These are phyloP conservation scores for Agastache rugosa DNA, from an alignment of 257 asterid species.

Conservation along the genomic window DNA sequence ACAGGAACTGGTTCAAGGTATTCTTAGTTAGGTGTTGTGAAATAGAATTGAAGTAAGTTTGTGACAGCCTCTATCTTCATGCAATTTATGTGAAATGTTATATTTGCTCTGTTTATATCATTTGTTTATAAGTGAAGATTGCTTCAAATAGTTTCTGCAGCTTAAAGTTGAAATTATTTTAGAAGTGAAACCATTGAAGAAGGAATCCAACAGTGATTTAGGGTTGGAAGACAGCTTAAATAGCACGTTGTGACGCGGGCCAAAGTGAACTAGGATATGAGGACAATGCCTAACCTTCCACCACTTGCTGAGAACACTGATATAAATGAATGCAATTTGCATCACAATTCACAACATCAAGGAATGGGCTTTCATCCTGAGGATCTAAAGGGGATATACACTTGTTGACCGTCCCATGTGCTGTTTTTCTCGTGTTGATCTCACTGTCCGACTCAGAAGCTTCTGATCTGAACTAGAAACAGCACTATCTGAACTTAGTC, in stretches of 20 bases:
- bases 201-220: slow-evolving; percentile 37
- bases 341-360: slow-evolving; percentile 45
- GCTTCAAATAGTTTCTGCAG: slow-evolving; percentile 1
- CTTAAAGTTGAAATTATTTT: too few relatives aligned
- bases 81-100: not conserved
- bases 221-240: slow-evolving; percentile 36
- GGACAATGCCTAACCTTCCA: slow-evolving; percentile 41
- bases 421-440: slow-evolving; percentile 41
- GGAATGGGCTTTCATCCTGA: slow-evolving; percentile 62
- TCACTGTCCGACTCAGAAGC: slow-evolving; percentile 38
- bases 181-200: slow-evolving; percentile 16
- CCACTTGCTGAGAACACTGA: slow-evolving; percentile 41
- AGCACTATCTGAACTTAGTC: slow-evolving; percentile 37
- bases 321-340: slow-evolving; percentile 35
- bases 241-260: slow-evolving; percentile 35
- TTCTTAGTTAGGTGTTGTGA: too few relatives aligned
- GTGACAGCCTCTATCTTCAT: not conserved
- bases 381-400: slow-evolving; percentile 39
- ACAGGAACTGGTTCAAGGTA: too few relatives aligned
- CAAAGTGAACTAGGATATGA: slow-evolving; percentile 30
- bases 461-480: slow-evolving; percentile 37
- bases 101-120: not conserved
- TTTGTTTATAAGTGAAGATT: not conserved
- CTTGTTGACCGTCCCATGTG: slow-evolving; percentile 60
- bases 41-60: not conserved